Base-by-base conservation (phyloP, 257 asterid species). In the Nicotiana benthamiana region DNA sequence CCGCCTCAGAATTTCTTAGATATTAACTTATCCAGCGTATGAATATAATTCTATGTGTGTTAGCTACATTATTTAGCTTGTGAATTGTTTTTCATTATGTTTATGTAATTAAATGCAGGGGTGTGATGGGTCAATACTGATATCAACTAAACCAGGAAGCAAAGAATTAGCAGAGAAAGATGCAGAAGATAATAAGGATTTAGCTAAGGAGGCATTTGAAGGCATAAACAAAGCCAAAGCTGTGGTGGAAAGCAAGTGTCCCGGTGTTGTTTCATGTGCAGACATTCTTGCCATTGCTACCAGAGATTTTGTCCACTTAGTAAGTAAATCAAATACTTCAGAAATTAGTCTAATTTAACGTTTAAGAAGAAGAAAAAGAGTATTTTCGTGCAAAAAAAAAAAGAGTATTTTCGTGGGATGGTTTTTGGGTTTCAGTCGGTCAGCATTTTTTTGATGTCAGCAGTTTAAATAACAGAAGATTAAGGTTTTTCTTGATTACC, bases 281-380 rank as follows among this genome's bases (percentile, higher is more conserved):
- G 99, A 95, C 87, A 92, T 95, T 30, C 93, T 95, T 67, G 98
- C 98, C 30, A 83, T 95, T 85, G 97, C 99, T 2, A 92, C 99
- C 54, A 86, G 99, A 86, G 97, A 95, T 84, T 95, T 92, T 82
- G 93, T 93, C 82, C 97, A 95, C 80, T 86, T 90, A 91, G 99
- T 95, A 77, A 91, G 89, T 80, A 20, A 36, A 20, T 40, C 74
- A 43, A 79, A 11, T 77, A 56, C 36, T 27, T 34, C 22, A 72
- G 36, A 24, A 13, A 22, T 22, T 43, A 43, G 18, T n/a, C 26
- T 52, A 18, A 28, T 57, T 75, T 53, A 51, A 75, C 86, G 84
- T 61, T 77, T 34, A 53, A 75, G 34, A 77, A 30, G 62, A 77
- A 51, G 56, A 2, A 12, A 51, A 51, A 13, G 18, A 51, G 30